Evolutionary conservation across 2,329 filamentous ascomycete species (phyloP).

Genomic region (Thermoascus crustaceus): DNA sequence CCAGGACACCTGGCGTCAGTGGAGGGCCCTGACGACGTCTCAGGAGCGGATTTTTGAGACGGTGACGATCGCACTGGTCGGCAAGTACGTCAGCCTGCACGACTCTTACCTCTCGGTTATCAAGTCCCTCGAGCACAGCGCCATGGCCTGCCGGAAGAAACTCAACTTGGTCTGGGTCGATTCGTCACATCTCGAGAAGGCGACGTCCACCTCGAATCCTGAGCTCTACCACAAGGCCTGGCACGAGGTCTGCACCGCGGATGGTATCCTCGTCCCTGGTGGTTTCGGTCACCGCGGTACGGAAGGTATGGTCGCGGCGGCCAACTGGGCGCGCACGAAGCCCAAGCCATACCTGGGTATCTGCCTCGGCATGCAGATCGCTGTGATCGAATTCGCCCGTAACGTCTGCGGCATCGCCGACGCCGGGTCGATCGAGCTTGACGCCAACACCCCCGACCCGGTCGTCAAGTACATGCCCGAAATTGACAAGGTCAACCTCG

Average conservation of each 20-base stretch:
- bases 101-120: conserved; percentile 73
- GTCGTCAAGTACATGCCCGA: conserved; percentile 86
- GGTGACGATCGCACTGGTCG: conserved; percentile 72
- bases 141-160: conserved; percentile 71
- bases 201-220: conserved; percentile 52
- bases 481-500: conserved; percentile 60
- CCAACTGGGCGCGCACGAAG: conserved; percentile 70
- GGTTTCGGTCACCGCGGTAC: conserved; percentile 71
- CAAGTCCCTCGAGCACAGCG: conserved; percentile 77
- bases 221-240: conserved; percentile 75
- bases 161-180: conserved; percentile 74
- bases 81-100: conserved; percentile 73
- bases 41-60: conserved; percentile 56
- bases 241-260: conserved; percentile 65
- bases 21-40: conserved; percentile 60
- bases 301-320: conserved; percentile 75
- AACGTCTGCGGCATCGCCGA: conserved; percentile 55
- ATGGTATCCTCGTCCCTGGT: conserved; percentile 45
- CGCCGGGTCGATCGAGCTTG: conserved; percentile 47
- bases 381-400: conserved; percentile 75
- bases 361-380: conserved; percentile 80
- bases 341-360: conserved; percentile 73
- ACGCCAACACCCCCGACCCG: conserved; percentile 47
- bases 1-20: conserved; percentile 58
- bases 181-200: conserved; percentile 65